Evolutionary conservation across 805 yeast species (phyloP).

Genomic region (Sugiyamaella boreocaroliniensis): DNA sequence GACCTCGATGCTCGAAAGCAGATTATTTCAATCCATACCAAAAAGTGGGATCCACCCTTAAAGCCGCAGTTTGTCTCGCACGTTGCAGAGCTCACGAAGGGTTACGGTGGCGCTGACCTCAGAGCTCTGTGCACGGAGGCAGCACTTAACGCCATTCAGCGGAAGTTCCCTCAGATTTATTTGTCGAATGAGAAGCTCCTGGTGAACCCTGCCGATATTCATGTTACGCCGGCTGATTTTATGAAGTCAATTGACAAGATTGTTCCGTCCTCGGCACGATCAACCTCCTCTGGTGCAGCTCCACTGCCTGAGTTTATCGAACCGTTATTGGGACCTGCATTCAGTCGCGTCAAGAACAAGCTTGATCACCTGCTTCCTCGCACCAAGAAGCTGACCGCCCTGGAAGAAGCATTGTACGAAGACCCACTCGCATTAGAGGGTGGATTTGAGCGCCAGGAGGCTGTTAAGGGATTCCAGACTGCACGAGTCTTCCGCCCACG

Average conservation of each 20-base stretch:
- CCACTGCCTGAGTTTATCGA: conserved; percentile 71
- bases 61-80: conserved; percentile 50
- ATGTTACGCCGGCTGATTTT: conserved; percentile 76
- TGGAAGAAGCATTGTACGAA: conserved; percentile 64
- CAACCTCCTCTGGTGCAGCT: conserved; percentile 62
- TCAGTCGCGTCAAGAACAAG: conserved; percentile 38
- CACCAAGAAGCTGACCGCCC: conserved; percentile 43
- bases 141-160: conserved; percentile 83
- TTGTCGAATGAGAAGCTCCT: conserved; percentile 61
- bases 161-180: conserved; percentile 91
- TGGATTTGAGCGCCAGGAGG: conserved; percentile 63
- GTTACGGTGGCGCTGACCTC: conserved; percentile 97
- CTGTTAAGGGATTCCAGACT: conserved; percentile 41
- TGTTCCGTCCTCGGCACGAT: conserved; percentile 87
- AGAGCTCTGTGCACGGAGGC: conserved; percentile 94
- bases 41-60: conserved; percentile 78
- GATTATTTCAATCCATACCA: conserved; percentile 79
- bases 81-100: conserved; percentile 78
- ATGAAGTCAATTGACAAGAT: conserved; percentile 78
- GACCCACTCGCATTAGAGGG: conserved; percentile 54
- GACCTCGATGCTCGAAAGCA: conserved; percentile 70
- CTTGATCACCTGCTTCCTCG: conserved; percentile 59
- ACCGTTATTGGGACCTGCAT: conserved; percentile 53
- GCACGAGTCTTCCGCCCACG: conserved; percentile 78
- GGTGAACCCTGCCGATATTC: conserved; percentile 64